phyloP scores from a whole-genome alignment of 495 filamentous ascomycete species.

The Hypomontagnella monticulosa region DNA sequence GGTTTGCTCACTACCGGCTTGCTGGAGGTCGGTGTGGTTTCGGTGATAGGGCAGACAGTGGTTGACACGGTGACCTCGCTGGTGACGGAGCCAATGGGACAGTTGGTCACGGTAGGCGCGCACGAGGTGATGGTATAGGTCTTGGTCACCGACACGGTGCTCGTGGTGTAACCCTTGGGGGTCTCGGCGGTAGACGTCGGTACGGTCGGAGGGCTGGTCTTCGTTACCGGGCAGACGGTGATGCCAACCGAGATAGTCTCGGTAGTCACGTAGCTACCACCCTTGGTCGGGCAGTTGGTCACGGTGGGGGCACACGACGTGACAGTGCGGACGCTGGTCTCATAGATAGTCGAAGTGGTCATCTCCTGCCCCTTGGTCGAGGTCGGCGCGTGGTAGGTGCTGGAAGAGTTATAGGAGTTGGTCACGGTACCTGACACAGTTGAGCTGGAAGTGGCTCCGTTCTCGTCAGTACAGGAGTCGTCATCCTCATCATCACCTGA shows the following conservation, averaged over 20 bases:
- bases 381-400: conserved; percentile 1
- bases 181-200: conserved; percentile 22
- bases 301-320: conserved; percentile 69
- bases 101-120: conserved; percentile 65
- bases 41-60: conserved; percentile 48
- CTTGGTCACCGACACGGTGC: conserved; percentile 26
- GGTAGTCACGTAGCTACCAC: conserved; percentile 30
- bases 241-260: conserved; percentile 43
- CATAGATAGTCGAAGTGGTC: conserved; percentile 44
- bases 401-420: conserved; percentile 6
- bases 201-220: conserved; percentile 4
- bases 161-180: conserved; percentile 25
- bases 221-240: conserved; percentile 46
- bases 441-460: conserved; percentile 9
- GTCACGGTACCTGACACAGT: conserved; percentile 28
- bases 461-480: conserved; percentile 24
- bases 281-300: conserved; percentile 61
- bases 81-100: conserved; percentile 53
- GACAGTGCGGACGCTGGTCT: conserved; percentile 57
- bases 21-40: conserved; percentile 2
- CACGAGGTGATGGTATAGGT: conserved; percentile 69
- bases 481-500: conserved; percentile 26
- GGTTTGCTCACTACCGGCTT: conserved; percentile 9
- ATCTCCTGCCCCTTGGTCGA: conserved; percentile 3
- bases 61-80: conserved; percentile 43